Conservation (phyloP, 352 stramenopile species). For the Phytophthora vignae region DNA sequence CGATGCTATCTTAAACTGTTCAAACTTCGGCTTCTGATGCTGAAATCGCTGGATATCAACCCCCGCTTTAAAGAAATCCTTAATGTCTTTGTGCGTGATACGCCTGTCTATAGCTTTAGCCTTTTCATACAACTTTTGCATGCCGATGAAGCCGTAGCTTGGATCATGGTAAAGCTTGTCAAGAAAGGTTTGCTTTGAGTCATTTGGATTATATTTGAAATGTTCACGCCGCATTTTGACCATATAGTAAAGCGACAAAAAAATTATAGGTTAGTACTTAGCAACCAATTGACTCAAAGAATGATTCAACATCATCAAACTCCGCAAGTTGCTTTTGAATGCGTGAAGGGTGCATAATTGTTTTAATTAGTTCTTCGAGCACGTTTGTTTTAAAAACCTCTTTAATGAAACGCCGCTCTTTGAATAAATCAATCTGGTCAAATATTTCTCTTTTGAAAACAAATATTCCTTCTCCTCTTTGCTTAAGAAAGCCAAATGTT, state of each 20-base stretch:
- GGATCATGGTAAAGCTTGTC: slow-evolving; percentile 26
- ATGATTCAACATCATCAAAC: no score
- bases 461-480: no score
- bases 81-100: slow-evolving; percentile 21
- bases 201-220: neutral
- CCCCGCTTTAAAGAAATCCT: slow-evolving; percentile 13
- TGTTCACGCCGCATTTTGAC: neutral
- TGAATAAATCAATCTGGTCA: no score
- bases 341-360: no score
- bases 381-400: no score
- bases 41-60: slow-evolving; percentile 27
- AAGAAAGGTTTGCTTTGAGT: neutral
- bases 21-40: slow-evolving; percentile 11
- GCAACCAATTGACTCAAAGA: no score
- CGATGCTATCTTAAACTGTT: slow-evolving; percentile 23
- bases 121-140: slow-evolving; percentile 30
- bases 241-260: neutral
- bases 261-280: neutral
- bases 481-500: no score
- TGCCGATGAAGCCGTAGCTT: slow-evolving; percentile 10
- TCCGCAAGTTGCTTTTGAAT: no score
- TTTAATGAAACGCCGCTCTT: no score
- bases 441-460: no score
- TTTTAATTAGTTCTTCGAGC: no score
- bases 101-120: neutral